Percentiles rank a stretch among this genome's conserved stretches.
Evolutionary conservation across 371 early-diverging fungal species (phyloP).

Genomic region (Lichtheimia corymbifera): DNA sequence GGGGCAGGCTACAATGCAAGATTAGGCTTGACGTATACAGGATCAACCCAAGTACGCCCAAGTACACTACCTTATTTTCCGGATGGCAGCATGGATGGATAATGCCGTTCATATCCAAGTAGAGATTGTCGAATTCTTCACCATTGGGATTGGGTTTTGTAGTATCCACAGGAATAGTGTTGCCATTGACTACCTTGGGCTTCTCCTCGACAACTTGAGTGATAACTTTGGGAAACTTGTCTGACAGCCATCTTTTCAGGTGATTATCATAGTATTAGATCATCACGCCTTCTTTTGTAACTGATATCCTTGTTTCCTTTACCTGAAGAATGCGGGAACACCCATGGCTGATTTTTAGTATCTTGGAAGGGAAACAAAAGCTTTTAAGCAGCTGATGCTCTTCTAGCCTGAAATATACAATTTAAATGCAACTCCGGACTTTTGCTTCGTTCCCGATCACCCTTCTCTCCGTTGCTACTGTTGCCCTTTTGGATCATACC

Average conservation of each 20-base stretch:
- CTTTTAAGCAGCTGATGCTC: background rate
- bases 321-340: slow-evolving; percentile 82
- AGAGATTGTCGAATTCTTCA: slow-evolving; percentile 93
- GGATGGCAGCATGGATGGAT: slow-evolving; percentile 99
- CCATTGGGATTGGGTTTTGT: slow-evolving; percentile 93
- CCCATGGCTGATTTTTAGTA: slow-evolving; percentile 57
- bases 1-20: slow-evolving; percentile 79
- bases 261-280: too few species aligned
- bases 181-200: slow-evolving; percentile 69
- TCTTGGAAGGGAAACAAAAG: background rate
- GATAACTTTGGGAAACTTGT: slow-evolving; percentile 93
- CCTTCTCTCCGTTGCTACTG: too few species aligned
- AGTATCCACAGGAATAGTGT: slow-evolving; percentile 82
- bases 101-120: slow-evolving; percentile 99
- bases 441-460: background rate
- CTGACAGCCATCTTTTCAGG: slow-evolving; percentile 79
- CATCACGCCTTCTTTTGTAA: background rate
- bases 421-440: slow-evolving; percentile 3
- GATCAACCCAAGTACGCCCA: background rate
- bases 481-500: too few species aligned
- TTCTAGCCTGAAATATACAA: background rate
- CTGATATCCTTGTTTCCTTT: slow-evolving; percentile 5
- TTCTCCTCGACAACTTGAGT: slow-evolving; percentile 79
- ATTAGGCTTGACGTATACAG: background rate
- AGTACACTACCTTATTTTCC: slow-evolving; percentile 70